Base-by-base conservation (phyloP, 495 filamentous ascomycete species). In the Tetracladium marchalianum region DNA sequence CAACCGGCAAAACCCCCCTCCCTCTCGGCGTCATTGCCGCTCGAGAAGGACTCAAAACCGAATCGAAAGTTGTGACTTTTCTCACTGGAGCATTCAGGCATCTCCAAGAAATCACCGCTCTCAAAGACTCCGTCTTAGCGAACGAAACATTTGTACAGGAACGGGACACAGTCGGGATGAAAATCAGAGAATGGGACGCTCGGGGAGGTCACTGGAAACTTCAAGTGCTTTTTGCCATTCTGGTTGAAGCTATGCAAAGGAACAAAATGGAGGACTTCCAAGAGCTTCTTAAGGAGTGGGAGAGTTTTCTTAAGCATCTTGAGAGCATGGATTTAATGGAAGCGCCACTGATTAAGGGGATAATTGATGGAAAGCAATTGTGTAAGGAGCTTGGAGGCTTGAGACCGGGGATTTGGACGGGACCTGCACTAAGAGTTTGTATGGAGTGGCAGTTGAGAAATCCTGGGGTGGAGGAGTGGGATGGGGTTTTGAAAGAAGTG, bases 371-470 rank as follows among this genome's bases (percentile, higher is more conserved):
- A 0, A 75, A 66, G 12, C 62, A 82, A 13, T 68, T 96, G 34
- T 66, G 73, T 18, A 66, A 77, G 47, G 73, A 63, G 8, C 62
- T 96, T 12, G 69, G 70, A 0, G 69, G 67, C 1, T 38, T 50
- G 6, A 73, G 71, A 51, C 76, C 78, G 1, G 92, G 92, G 5
- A 78, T 70, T 11, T 97, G 90, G 90, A 77, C 88, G 72, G 73
- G 75, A 47, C 65, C 66, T 45, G 88, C 87, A 11, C 57, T 92
- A 37, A 78, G 85, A 7, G 64, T 82, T 12, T 78, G 80, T 24
- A 71, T 92, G 60, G 76, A 77, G 46, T 96, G 88, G 86, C 93
- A 97, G 66, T 68, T 97, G 22, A 68, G 82, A 27, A 77, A 96
- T 59, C 87, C 89, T 2, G 75, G 75, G 2, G 64, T 62, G 6